These are phyloP conservation scores for Ligustrum vulgare DNA, from an alignment of 257 asterid species.

Conservation along the genomic window DNA sequence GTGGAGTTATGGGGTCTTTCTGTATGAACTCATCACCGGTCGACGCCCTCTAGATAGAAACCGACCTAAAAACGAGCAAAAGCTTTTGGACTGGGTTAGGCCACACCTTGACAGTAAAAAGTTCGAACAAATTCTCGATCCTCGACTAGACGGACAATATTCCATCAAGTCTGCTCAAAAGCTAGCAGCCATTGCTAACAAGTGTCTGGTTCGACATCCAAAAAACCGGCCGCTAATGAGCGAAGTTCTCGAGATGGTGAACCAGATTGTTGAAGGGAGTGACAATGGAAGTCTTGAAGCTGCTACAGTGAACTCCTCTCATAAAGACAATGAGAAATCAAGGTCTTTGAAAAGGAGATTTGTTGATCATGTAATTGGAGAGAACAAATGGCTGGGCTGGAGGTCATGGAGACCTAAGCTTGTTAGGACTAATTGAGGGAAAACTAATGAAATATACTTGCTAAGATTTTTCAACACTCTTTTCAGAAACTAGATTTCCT, in stretches of 20 bases:
- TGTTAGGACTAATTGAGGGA: slow-evolving; percentile 31
- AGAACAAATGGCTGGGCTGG: slow-evolving; percentile 46
- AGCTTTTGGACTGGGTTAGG: slow-evolving; percentile 83
- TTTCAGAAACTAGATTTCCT: neutral
- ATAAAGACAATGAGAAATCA: slow-evolving; percentile 25
- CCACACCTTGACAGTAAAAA: slow-evolving; percentile 77
- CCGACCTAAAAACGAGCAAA: slow-evolving; percentile 77
- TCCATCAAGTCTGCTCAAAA: slow-evolving; percentile 63
- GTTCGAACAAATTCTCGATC: slow-evolving; percentile 77
- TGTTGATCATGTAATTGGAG: slow-evolving; percentile 49
- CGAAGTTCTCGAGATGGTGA: slow-evolving; percentile 58
- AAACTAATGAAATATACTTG: neutral
- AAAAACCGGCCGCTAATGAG: slow-evolving; percentile 80
- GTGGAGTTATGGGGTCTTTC: slow-evolving; percentile 93
- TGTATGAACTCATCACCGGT: slow-evolving; percentile 89
- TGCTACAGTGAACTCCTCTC: slow-evolving; percentile 29
- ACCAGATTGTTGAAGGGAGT: slow-evolving; percentile 44
- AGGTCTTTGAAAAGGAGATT: slow-evolving; percentile 40
- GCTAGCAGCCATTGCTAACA: slow-evolving; percentile 82
- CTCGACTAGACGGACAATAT: slow-evolving; percentile 63
- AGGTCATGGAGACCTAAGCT: slow-evolving; percentile 54
- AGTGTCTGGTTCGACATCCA: slow-evolving; percentile 68
- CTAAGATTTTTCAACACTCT: no score
- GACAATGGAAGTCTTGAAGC: slow-evolving; percentile 31
- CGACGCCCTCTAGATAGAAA: slow-evolving; percentile 81